Conservation (phyloP, 495 filamentous ascomycete genomes). For the Trichoderma erinaceum region DNA sequence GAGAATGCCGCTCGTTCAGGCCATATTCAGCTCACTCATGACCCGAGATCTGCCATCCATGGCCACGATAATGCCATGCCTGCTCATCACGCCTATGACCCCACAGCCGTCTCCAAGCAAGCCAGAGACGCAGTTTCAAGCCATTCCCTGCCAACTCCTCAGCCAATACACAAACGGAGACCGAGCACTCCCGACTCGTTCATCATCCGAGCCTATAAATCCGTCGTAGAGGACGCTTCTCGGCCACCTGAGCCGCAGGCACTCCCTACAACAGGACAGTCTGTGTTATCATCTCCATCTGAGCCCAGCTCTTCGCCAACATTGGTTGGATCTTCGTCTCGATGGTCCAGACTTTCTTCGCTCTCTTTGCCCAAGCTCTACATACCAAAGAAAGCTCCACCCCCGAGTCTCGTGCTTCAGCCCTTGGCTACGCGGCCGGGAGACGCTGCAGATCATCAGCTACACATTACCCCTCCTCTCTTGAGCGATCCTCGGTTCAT, state of each 20-base stretch:
- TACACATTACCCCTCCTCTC: conserved; percentile 17
- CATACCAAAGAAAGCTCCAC: conserved; percentile 19
- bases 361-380: background rate
- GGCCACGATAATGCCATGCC: conserved; percentile 30
- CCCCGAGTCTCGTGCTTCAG: conserved; percentile 24
- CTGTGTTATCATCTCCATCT: background rate
- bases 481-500: conserved; percentile 18
- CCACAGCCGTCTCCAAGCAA: conserved; percentile 22
- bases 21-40: conserved; percentile 15
- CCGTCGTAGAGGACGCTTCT: background rate
- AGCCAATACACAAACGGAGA: background rate
- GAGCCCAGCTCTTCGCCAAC: background rate
- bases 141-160: background rate
- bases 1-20: conserved; percentile 19
- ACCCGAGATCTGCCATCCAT: conserved; percentile 18
- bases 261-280: background rate
- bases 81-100: conserved; percentile 45
- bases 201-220: background rate
- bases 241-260: background rate
- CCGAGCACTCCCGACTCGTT: background rate
- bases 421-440: conserved; percentile 17
- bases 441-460: background rate
- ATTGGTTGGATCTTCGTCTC: background rate
- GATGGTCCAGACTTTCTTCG: background rate
- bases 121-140: background rate